A percentile compares a stretch with the other conserved stretches of the same genome.
These are phyloP conservation scores for Penicillium ucsense DNA, from an alignment of 495 filamentous ascomycete species.

Conservation along the genomic window DNA sequence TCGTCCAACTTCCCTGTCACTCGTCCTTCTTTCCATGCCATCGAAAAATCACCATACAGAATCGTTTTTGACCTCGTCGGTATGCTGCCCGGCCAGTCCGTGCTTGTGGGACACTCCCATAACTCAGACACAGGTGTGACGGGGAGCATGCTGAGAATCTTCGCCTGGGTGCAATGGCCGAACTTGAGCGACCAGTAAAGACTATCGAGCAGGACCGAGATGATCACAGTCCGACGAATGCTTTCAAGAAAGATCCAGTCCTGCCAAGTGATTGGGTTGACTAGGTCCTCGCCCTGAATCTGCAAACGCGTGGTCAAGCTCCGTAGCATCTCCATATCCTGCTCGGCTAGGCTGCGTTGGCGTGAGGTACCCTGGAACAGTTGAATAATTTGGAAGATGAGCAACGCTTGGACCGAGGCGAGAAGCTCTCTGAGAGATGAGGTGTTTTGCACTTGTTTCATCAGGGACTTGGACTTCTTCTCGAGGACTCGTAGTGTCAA, in stretches of 20 bases:
- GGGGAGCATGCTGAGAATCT: conserved; percentile 4
- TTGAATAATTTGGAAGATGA: conserved; percentile 41
- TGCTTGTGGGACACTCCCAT: neutral
- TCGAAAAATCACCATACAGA: conserved; percentile 6
- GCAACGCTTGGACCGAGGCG: conserved; percentile 35
- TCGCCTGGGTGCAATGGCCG: conserved; percentile 1
- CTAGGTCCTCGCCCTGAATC: neutral
- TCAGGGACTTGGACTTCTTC: neutral
- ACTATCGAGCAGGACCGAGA: conserved; percentile 1
- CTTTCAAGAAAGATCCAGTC: conserved; percentile 8
- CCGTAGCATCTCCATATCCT: neutral
- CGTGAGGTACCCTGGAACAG: conserved; percentile 47
- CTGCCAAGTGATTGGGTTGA: neutral
- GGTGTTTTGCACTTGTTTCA: neutral
- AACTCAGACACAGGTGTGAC: neutral
- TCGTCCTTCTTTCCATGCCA: conserved; percentile 3
- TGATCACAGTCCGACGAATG: conserved; percentile 2
- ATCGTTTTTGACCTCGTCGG: neutral
- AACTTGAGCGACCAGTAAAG: conserved; percentile 1
- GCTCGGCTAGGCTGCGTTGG: conserved; percentile 20
- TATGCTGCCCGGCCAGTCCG: neutral
- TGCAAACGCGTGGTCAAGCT: conserved; percentile 1
- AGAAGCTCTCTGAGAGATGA: conserved; percentile 19
- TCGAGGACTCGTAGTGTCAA: conserved; percentile 6
- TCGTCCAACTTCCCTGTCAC: neutral